phyloP scores from a whole-genome alignment of 108 stramenopile genomes.

The Asterionellopsis glacialis region DNA sequence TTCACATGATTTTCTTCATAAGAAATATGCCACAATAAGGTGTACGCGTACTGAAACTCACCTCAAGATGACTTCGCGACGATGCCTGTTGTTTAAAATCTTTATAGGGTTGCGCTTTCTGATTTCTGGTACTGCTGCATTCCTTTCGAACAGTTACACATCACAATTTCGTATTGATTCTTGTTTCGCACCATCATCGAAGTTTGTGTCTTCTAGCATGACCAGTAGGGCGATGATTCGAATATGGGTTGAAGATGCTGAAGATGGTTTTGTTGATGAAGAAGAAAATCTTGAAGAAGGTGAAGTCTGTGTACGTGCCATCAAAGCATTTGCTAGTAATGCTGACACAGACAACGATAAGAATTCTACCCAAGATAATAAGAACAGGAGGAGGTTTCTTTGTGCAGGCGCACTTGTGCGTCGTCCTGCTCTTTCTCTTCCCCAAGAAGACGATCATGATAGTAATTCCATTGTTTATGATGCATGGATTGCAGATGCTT shows the following conservation, averaged over 20 bases:
- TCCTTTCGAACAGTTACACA: too few species aligned
- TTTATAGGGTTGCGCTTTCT: too few species aligned
- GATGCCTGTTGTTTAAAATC: too few species aligned
- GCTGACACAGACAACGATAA: background rate
- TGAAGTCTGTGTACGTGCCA: conserved; percentile 24
- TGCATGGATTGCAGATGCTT: conserved; percentile 37
- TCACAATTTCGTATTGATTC: too few species aligned
- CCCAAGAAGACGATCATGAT: background rate
- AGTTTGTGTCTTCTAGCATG: too few species aligned
- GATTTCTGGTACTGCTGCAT: too few species aligned
- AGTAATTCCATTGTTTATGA: conserved; percentile 11
- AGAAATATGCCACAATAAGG: too few species aligned
- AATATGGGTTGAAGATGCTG: conserved; percentile 31
- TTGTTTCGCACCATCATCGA: too few species aligned
- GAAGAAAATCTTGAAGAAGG: conserved; percentile 36
- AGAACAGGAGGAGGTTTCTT: conserved; percentile 9
- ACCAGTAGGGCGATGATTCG: background rate
- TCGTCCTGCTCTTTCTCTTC: conserved; percentile 6
- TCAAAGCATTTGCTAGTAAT: conserved; percentile 30
- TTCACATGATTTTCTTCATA: too few species aligned
- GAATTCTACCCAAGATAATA: too few species aligned
- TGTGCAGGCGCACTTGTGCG: conserved; percentile 31
- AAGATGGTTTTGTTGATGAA: conserved; percentile 34
- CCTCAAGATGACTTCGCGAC: too few species aligned
- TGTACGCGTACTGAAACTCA: too few species aligned